Evolutionary conservation across 805 yeast genomes (phyloP), one percentile per base, ranked within the genome.

Genomic region (Zygoascus bituminiphila): DNA sequence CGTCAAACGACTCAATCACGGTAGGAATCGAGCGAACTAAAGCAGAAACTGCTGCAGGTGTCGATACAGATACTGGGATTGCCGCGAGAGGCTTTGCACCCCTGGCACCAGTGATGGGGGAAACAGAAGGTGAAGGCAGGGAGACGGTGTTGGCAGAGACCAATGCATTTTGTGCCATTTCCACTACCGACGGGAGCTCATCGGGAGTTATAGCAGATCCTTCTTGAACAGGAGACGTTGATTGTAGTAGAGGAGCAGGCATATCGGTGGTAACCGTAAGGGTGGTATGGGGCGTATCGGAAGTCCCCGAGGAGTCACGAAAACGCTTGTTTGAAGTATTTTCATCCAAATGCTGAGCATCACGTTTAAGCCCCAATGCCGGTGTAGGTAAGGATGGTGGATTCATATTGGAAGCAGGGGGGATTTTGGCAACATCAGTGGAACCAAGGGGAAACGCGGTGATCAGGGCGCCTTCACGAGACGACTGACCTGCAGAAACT

Each of bases 1-100:
- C 51, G 42, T 65, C 67, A 49, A 68, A 69, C 15, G 63, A 49
- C 22, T 56, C 59, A 20, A 65, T 45, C 21, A 58, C 49, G 4
- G 41, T 23, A 7, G 66, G 63, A 31, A 63, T 41, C 25, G 20
- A 12, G 7, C 22, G 17, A 12, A 41, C 14, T 3, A 15, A 12
- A 8, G 33, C 7, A 4, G 21, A 9, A 9, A 22, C 42, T 5
- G 33, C 35, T 15, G n/a, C 17, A 21, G 35, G 14, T 10, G 19
- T 15, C 14, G n/a, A 10, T 14, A 25, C 35, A 25, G 44, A 22
- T 14, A 15, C 21, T 3, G 42, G 24, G 3, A 22, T 3, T 9
- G 21, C 22, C 8, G 23, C 22, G 5, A 15, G 7, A 9, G 44
- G 44, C 12, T 22, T 24, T 15, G 15, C 8, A 3, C 44, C 44